Percentiles rank a stretch among this genome's conserved stretches.
These are phyloP conservation scores for Aspergillus aculeatinus DNA, from an alignment of 2,329 filamentous ascomycete species.

Conservation along the genomic window DNA sequence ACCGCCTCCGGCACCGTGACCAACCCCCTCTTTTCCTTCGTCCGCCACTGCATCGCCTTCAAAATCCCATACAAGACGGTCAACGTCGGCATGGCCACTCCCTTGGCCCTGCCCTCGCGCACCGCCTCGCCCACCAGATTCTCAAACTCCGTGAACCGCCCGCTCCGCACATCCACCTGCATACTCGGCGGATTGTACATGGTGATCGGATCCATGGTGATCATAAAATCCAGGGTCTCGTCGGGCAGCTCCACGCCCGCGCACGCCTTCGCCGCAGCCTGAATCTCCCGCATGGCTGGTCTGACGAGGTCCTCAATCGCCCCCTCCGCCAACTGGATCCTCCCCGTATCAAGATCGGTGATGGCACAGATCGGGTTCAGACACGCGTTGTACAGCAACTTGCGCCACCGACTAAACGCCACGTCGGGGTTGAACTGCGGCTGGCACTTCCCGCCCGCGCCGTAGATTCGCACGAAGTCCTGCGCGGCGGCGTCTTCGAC, in stretches of 20 bases:
- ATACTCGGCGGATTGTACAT: slow-evolving; percentile 55
- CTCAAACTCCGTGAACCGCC: slow-evolving; percentile 52
- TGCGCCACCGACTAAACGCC: slow-evolving; percentile 28
- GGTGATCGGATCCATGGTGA: slow-evolving; percentile 45
- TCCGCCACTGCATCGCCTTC: slow-evolving; percentile 28
- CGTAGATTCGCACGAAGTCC: slow-evolving; percentile 51
- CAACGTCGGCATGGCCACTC: slow-evolving; percentile 41
- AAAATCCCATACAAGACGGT: slow-evolving; percentile 29
- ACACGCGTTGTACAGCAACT: slow-evolving; percentile 51
- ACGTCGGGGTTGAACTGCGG: slow-evolving; percentile 39
- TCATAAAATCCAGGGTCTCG: slow-evolving; percentile 15
- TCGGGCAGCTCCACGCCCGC: slow-evolving; percentile 10
- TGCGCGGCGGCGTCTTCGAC: slow-evolving; percentile 33
- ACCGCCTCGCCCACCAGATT: slow-evolving; percentile 59
- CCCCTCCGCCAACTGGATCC: slow-evolving; percentile 48
- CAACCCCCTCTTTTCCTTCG: slow-evolving; percentile 25
- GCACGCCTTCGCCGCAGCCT: slow-evolving; percentile 29
- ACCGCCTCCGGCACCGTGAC: slow-evolving; percentile 9
- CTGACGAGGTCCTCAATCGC: slow-evolving; percentile 50
- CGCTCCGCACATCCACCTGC: slow-evolving; percentile 54
- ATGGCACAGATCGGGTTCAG: slow-evolving; percentile 55
- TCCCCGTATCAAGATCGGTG: slow-evolving; percentile 50
- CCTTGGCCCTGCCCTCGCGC: slow-evolving; percentile 49
- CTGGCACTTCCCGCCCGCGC: slow-evolving; percentile 46
- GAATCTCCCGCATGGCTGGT: slow-evolving; percentile 56